Evolutionary conservation across 2,329 filamentous ascomycete genomes (phyloP), one percentile per base, ranked within the genome.

Genomic region (Blastomyces emzantsi): DNA sequence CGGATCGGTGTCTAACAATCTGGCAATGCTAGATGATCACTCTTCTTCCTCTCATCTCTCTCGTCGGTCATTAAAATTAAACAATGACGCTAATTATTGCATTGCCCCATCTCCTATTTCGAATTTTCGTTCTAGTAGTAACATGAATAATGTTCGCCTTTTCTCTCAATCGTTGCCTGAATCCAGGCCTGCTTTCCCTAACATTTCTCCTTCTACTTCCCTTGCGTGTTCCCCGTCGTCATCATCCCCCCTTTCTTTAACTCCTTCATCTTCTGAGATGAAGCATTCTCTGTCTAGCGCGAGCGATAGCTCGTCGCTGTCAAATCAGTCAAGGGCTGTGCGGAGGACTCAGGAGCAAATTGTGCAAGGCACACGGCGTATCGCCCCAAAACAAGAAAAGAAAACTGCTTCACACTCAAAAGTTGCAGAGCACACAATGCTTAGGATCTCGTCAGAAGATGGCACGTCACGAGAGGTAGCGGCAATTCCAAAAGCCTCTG

Each of bases 401-500:
- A 68, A 71, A 60, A 70, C 72, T 60, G 71, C 65, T 66, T 69
- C 72, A 55, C 68, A 70, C n/a, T 72, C 74, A 61, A 68, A 69
- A 55, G 69, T 69, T 36, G 71, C 75, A 67, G 75, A 77, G 68
- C 76, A 76, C 69, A 78, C 78, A 71, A 82, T 83, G 77, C 73
- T 82, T 66, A 78, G 78, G 64, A 80, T 83, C 66, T 76, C 75
- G 64, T 81, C 80, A 15, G 74, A 77, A 61, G 81, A 84, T 69
- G 82, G 82, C 51, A 81, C 80, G 57, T 78, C 81, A 39, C 83
- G 83, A 70, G 79, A 82, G 68, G 81, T 84, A 59, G 82, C 77
- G 67, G 80, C 76, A 71, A 86, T 76, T 57, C 76, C 79, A 64
- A 85, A 84, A 70, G 78, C 82, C 36, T 79, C 82, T 1, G 82